Evolutionary conservation across 192 early-diverging fungal genomes (phyloP).

Genomic region (Gaertneriomyces semiglobifer): DNA sequence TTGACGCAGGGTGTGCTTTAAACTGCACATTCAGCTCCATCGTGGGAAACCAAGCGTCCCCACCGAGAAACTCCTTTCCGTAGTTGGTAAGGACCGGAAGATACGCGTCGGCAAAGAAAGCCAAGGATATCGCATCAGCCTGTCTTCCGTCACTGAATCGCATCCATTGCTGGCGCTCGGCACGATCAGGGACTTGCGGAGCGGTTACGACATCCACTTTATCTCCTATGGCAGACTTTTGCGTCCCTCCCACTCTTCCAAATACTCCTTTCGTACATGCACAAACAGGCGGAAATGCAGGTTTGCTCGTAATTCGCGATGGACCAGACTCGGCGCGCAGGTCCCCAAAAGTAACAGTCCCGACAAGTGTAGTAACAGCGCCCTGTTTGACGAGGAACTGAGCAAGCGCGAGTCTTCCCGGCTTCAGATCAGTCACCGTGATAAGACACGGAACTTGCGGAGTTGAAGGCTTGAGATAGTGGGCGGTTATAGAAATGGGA

Average conservation of each 20-base stretch:
- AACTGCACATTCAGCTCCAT: constrained; percentile 12
- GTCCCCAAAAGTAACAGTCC: constrained; percentile 1
- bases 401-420: constrained; percentile 5
- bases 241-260: background rate
- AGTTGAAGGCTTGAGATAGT: constrained; percentile 1
- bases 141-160: background rate
- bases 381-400: background rate
- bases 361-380: background rate
- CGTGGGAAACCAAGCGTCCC: constrained; percentile 8
- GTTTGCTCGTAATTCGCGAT: background rate
- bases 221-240: constrained; percentile 1
- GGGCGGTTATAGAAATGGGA: constrained; percentile 12
- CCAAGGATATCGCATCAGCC: background rate
- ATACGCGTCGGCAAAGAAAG: constrained; percentile 5
- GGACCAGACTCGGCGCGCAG: constrained; percentile 1
- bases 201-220: constrained; percentile 5
- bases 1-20: background rate
- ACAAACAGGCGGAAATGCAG: background rate
- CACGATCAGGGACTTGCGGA: background rate
- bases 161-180: constrained; percentile 14
- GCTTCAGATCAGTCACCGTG: background rate
- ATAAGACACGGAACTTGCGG: background rate
- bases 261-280: background rate
- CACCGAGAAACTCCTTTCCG: constrained; percentile 4
- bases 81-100: background rate